Base-by-base conservation (phyloP, 1,284 basidiomycete species). In the Sanguinoderma infundibulare region DNA sequence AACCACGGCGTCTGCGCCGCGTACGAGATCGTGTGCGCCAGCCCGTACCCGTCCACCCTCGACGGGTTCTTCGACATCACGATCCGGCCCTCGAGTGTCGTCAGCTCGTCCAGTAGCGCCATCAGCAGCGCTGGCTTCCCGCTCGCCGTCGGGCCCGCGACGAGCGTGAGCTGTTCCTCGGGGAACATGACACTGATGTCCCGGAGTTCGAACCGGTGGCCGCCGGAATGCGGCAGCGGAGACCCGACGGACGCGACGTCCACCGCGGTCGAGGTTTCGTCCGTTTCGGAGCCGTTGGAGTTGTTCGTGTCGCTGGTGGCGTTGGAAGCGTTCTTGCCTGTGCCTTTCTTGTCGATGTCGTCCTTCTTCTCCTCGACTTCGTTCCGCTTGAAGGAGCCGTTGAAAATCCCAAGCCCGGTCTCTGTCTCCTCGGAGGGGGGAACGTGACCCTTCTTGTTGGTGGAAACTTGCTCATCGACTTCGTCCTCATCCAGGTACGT, bases 1-100 rank as follows among this genome's bases (percentile, higher is more conserved):
- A 98, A 79, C 94, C 94, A 98, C 0, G 95, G 89, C 1, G 87
- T 85, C 74, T 98, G 96, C 0, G 92, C 87, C 46, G 85, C 84
- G 67, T 96, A 97, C 1, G 95, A 93, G 34, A 96, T 87, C 9
- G 87, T 80, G 67, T 94, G 89, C 69, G 84, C 84, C 32, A 91
- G 75, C 0, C 90, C 88, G 28, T 86, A 77, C 22, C 82, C 79
- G 73, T 92, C 86, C 4, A 90, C 78, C 38, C 78, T 78, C 12
- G 80, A 78, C 2, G 82, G 73, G 57, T 87, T 77, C 72, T 94
- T 94, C 15, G 84, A 83, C 75, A 94, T 81, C 63, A 87, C 76
- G 55, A 89, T 77, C 12, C 74, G 73, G 0, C 86, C 86, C 5
- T 76, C 75, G 6, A 82, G 67, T 14, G 80, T 70, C 0, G 85